Conservation (phyloP, 805 yeast species). For the Tetrapisispora iriomotensis region DNA sequence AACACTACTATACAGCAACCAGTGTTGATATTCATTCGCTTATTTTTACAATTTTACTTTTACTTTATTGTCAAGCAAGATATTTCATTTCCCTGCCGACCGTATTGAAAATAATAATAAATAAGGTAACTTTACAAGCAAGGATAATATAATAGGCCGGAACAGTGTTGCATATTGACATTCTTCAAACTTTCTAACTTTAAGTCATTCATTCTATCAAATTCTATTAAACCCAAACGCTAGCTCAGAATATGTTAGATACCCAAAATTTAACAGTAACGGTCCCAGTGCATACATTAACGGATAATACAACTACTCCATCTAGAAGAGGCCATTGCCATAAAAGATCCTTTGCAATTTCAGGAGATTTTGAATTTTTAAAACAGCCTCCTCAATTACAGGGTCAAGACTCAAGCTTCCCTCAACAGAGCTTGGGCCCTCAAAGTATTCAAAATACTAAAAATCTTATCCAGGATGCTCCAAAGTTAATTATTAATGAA, state of each 20-base stretch:
- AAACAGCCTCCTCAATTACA: constrained; percentile 3
- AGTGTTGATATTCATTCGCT: too few species aligned
- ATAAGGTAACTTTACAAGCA: too few species aligned
- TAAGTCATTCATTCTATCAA: constrained; percentile 2
- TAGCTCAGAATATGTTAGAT: background rate
- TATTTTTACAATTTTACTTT: too few species aligned
- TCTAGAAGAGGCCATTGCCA: constrained; percentile 58
- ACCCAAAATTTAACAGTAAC: constrained; percentile 1
- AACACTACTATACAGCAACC: too few species aligned
- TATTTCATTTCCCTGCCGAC: too few species aligned
- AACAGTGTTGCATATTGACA: too few species aligned
- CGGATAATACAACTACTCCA: constrained; percentile 1
- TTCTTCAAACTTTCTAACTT: background rate
- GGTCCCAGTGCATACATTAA: background rate
- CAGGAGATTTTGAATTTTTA: constrained; percentile 66
- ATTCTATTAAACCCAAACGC: too few species aligned
- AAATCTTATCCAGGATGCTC: background rate
- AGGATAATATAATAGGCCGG: too few species aligned
- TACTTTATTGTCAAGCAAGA: too few species aligned
- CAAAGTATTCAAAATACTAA: background rate
- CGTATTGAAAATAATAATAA: too few species aligned
- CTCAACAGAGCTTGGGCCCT: constrained; percentile 1
- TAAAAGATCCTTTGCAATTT: constrained; percentile 77
- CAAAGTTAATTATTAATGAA: background rate
- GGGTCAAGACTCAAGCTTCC: background rate